phyloP scores from a whole-genome alignment of 1,284 basidiomycete species.

The Afroboletus lepidellus region DNA sequence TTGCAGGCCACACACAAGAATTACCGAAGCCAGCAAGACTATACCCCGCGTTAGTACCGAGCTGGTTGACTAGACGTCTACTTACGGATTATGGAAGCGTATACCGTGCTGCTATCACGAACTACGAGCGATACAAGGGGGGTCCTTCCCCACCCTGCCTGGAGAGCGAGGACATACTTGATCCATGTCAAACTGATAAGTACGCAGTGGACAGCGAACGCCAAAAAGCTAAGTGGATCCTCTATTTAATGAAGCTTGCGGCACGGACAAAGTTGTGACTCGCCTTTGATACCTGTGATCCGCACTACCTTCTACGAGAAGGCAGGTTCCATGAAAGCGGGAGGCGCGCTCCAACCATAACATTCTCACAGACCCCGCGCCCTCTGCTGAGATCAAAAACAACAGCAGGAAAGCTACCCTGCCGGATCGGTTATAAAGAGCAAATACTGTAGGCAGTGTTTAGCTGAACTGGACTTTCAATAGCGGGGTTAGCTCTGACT shows the following conservation, averaged over 20 bases:
- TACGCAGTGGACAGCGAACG: slow-evolving; percentile 19
- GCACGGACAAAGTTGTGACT: not conserved
- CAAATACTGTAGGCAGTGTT: slow-evolving; percentile 13
- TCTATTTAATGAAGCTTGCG: not conserved
- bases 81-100: slow-evolving; percentile 12
- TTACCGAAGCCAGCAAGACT: slow-evolving; percentile 14
- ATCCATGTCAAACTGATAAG: slow-evolving; percentile 16
- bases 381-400: slow-evolving; percentile 15
- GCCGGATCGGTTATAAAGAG: slow-evolving; percentile 22
- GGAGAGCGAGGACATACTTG: slow-evolving; percentile 18
- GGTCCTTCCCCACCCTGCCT: slow-evolving; percentile 12
- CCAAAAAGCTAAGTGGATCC: slow-evolving; percentile 11
- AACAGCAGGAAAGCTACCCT: slow-evolving; percentile 10
- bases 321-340: slow-evolving; percentile 8
- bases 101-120: slow-evolving; percentile 16
- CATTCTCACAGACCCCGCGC: not conserved
- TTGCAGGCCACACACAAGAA: slow-evolving; percentile 5
- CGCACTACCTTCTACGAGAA: slow-evolving; percentile 2
- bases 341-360: not conserved
- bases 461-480: not conserved
- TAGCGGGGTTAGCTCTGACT: not conserved
- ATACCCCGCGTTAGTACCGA: slow-evolving; percentile 3
- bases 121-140: slow-evolving; percentile 26
- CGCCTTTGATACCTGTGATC: slow-evolving; percentile 7
- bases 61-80: not conserved